Evolutionary conservation across 495 filamentous ascomycete genomes (phyloP).

Genomic region (Umbilicaria muhlenbergii): DNA sequence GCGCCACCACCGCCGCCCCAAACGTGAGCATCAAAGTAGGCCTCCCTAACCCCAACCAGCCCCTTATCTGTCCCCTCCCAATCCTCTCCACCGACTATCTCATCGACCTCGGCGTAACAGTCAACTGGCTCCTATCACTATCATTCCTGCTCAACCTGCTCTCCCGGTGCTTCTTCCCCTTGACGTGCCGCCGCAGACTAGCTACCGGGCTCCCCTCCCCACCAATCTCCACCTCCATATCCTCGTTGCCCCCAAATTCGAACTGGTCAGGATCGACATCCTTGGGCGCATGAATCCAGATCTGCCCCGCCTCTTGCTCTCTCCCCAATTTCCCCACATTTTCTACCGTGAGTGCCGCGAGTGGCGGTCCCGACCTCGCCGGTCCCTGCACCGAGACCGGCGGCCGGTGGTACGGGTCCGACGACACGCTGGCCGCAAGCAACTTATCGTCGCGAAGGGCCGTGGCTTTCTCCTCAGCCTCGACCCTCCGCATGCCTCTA

Average conservation of each 20-base stretch:
- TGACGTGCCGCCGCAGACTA: background rate
- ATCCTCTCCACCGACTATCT: too few relatives aligned
- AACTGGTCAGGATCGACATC: background rate
- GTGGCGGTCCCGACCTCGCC: background rate
- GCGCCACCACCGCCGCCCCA: too few relatives aligned
- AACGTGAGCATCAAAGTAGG: too few relatives aligned
- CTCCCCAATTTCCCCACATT: slow-evolving; percentile 9
- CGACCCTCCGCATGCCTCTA: slow-evolving; percentile 15
- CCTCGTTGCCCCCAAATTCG: background rate
- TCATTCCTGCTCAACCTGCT: background rate
- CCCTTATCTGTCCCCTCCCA: too few relatives aligned
- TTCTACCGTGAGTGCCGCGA: slow-evolving; percentile 8
- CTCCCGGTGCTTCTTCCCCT: background rate
- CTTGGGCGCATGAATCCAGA: background rate
- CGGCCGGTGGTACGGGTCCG: background rate
- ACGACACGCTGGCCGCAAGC: slow-evolving; percentile 19
- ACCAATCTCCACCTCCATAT: background rate
- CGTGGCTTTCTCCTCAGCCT: slow-evolving; percentile 30
- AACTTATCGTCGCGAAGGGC: slow-evolving; percentile 29
- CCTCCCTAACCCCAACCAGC: too few relatives aligned
- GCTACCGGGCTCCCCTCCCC: background rate
- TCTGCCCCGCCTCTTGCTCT: background rate
- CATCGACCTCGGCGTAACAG: background rate
- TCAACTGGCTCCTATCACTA: slow-evolving; percentile 1
- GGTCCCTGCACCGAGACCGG: background rate